phyloP scores from a whole-genome alignment of 495 filamentous ascomycete species.

The Xylaria intraflava region DNA sequence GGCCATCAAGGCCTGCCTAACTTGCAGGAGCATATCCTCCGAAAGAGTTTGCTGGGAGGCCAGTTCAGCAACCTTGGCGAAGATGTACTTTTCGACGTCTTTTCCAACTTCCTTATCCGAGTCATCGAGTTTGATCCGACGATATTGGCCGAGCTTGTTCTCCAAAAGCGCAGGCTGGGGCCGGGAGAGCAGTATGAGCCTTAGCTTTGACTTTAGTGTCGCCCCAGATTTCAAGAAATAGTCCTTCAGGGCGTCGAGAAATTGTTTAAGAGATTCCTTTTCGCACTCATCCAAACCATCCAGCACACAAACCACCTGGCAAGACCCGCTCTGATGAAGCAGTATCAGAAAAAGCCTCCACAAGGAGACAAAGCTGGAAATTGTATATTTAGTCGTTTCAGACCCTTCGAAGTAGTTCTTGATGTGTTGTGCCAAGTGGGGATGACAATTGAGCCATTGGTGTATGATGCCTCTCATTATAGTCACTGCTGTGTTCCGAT shows the following conservation, averaged over 20 bases:
- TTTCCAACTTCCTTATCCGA: constrained; percentile 22
- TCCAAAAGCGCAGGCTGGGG: constrained; percentile 27
- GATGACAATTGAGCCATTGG: constrained; percentile 11
- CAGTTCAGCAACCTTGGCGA: constrained; percentile 32
- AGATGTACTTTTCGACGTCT: constrained; percentile 34
- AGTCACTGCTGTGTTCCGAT: constrained; percentile 37
- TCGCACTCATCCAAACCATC: constrained; percentile 47
- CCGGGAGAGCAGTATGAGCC: constrained; percentile 34
- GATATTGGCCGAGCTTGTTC: constrained; percentile 19
- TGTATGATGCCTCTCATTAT: constrained; percentile 38
- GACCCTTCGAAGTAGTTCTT: constrained; percentile 20
- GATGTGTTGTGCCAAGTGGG: constrained; percentile 18
- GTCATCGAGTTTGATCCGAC: constrained; percentile 18
- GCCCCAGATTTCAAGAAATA: constrained; percentile 16
- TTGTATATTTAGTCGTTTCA: constrained; percentile 27
- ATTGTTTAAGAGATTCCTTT: constrained; percentile 28
- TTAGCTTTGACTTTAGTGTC: constrained; percentile 18
- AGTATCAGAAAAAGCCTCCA: constrained; percentile 33
- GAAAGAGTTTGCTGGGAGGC: constrained; percentile 20
- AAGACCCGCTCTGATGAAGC: constrained; percentile 22
- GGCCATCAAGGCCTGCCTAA: constrained; percentile 26
- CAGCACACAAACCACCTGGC: constrained; percentile 32
- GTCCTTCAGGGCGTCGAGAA: constrained; percentile 27
- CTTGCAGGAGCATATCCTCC: constrained; percentile 14
- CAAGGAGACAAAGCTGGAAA: constrained; percentile 27